Base-by-base conservation (phyloP, 768 basidiomycete species). In the Xerocomellus amylosporus region DNA sequence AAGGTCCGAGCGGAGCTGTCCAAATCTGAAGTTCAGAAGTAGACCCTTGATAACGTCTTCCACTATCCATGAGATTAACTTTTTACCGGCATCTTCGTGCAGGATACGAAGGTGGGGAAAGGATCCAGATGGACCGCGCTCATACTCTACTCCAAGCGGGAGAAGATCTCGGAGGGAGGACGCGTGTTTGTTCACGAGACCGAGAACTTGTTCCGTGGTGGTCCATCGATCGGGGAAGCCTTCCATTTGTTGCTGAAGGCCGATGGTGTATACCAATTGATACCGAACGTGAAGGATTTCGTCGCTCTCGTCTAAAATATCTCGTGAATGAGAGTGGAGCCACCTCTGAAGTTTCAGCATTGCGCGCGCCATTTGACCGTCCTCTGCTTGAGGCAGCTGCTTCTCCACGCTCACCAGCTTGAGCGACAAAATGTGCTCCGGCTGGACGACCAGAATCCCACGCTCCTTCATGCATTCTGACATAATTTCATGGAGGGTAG, bases 371-470 rank as follows among this genome's bases (percentile, higher is more conserved):
- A 59, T 53, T 6, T 50, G 15, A 5, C 1, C 5, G 8, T 46
- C 38, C 7, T 15, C 9, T 9, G 9, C n/a, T 14, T 13, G 43
- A 15, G 34, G 28, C 10, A 73, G 51, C 28, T 67, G 64, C 31
- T 58, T 66, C 51, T 83, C 75, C 22, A 81, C 64, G 4, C 70
- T 72, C 72, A 78, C 74, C 15, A 83, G 68, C 57, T 74, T 72
- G 52, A 79, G 77, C 0, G 82, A 83, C 2, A 83, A 69, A 14
- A 81, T 66, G 28, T 84, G 79, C 43, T 83, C 81, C 0, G 82
- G 83, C 46, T 83, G 82, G 13, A 70, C 54, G 1, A 84, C 67
- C 13, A 82, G 61, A n/a, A 84, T 59, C 0, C 82, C 82, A 9
- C 70, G 63, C 19, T 63, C 62, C 0, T 48, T 48, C 56, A 65